A percentile compares a stretch with the other conserved stretches of the same genome.
Evolutionary conservation across 805 yeast species (phyloP).

Genomic region (Naumovozyma dairenensis): DNA sequence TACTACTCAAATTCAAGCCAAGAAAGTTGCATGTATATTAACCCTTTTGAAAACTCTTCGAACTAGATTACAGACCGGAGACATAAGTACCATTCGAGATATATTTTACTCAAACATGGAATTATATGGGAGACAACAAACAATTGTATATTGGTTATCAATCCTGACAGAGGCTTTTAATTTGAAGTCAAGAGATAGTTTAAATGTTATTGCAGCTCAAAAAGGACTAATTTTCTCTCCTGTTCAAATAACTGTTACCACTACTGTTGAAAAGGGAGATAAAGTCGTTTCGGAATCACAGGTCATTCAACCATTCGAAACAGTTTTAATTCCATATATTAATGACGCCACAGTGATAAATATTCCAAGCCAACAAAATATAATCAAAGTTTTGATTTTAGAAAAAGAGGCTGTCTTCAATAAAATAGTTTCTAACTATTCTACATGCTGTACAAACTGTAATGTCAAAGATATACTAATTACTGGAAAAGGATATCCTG

Average conservation of each 20-base stretch:
- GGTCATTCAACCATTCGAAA: conserved; percentile 4
- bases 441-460: neutral
- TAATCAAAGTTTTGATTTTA: conserved; percentile 29
- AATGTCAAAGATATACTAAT: conserved; percentile 30
- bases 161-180: conserved; percentile 33
- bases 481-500: conserved; percentile 69
- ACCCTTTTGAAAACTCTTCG: conserved; percentile 12
- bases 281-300: neutral
- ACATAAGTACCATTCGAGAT: conserved; percentile 36
- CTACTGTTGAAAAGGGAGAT: neutral
- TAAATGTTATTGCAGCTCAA: conserved; percentile 48
- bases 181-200: conserved; percentile 24
- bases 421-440: conserved; percentile 16
- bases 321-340: conserved; percentile 35
- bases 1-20: neutral
- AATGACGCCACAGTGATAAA: conserved; percentile 10
- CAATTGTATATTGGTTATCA: conserved; percentile 34
- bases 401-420: conserved; percentile 48
- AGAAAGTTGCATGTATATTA: conserved; percentile 11
- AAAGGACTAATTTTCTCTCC: conserved; percentile 43
- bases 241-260: neutral
- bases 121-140: conserved; percentile 38
- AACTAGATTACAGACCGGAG: conserved; percentile 2
- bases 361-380: conserved; percentile 1
- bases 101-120: conserved; percentile 53